phyloP scores from a whole-genome alignment of 2,329 filamentous ascomycete species.

The Pseudogymnoascus sp. region DNA sequence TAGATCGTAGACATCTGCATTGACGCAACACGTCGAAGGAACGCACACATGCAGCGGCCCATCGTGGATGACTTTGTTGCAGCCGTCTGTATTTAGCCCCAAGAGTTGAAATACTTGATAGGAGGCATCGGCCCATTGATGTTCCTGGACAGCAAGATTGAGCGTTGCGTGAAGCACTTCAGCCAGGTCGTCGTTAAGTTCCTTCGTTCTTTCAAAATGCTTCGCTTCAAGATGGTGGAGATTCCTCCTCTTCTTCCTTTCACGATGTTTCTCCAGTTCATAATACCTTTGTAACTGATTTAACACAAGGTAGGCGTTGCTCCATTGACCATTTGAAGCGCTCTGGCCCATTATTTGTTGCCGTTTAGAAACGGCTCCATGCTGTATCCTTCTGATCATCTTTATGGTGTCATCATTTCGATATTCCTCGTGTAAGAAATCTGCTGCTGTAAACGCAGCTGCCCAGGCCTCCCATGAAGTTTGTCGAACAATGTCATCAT shows the following conservation, averaged over 20 bases:
- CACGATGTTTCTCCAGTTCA: background rate
- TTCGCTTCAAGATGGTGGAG: background rate
- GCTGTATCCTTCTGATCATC: background rate
- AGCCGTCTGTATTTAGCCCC: background rate
- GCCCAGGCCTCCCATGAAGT: background rate
- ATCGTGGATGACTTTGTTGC: background rate
- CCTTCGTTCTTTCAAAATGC: background rate
- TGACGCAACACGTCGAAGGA: no score
- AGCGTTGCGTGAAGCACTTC: background rate
- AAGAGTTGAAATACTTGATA: background rate
- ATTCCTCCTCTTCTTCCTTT: background rate
- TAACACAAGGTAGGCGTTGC: background rate
- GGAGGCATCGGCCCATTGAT: background rate
- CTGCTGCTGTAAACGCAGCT: background rate
- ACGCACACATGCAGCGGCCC: no score
- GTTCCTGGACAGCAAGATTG: background rate
- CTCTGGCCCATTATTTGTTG: background rate
- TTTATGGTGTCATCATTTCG: background rate
- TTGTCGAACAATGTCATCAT: background rate
- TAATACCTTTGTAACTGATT: background rate
- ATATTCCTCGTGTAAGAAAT: background rate
- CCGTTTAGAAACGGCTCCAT: background rate
- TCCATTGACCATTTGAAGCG: background rate
- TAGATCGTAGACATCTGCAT: background rate
- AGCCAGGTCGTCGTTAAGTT: background rate